Evolutionary conservation across 352 stramenopile species (phyloP), one percentile per base, ranked within the genome.

Genomic region (Aphanomyces astaci): DNA sequence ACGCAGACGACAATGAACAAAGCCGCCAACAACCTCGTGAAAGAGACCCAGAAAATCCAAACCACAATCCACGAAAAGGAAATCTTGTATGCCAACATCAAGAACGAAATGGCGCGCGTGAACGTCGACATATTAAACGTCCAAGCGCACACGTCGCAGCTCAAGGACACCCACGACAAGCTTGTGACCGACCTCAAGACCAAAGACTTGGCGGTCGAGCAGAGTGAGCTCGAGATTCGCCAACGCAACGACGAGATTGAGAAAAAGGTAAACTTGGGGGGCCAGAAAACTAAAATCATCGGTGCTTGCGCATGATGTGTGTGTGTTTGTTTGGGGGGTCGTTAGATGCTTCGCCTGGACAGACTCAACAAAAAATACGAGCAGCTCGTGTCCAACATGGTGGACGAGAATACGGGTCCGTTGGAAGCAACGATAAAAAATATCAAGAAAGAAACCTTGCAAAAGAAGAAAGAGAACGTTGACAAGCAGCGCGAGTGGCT

Each of bases 241-340:
- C 94, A 98, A 75, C 82, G 89, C 15, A 96, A 97, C 65, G 92
- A 98, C 75, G 90, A 98, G 67, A 97, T 98, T 24, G 95, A 98
- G 65, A 98, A 98, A 76, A 98, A 98, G 62, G 62, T 67, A 63
- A 7, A 7, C n/a, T 3, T n/a, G 25, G 22, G 4, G 9, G n/a
- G n/a, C n/a, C n/a, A n/a, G n/a, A n/a, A n/a, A n/a, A n/a, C n/a
- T n/a, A n/a, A n/a, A n/a, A n/a, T n/a, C n/a, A n/a, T n/a, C n/a
- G n/a, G n/a, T n/a, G n/a, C n/a, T 22, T n/a, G 31, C 9, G 13
- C 9, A 9, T 7, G 7, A 43, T 15, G 36, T 43, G 36, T 43
- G 7, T 56, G 25, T 56, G 25, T 7, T 15, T 56, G 25, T 56
- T 7, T 33, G 25, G 7, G 49, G 13, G 17, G 7, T 52, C 9